Evolutionary conservation across 2,329 filamentous ascomycete genomes (phyloP).

Genomic region (Colletotrichum euphorbiae): DNA sequence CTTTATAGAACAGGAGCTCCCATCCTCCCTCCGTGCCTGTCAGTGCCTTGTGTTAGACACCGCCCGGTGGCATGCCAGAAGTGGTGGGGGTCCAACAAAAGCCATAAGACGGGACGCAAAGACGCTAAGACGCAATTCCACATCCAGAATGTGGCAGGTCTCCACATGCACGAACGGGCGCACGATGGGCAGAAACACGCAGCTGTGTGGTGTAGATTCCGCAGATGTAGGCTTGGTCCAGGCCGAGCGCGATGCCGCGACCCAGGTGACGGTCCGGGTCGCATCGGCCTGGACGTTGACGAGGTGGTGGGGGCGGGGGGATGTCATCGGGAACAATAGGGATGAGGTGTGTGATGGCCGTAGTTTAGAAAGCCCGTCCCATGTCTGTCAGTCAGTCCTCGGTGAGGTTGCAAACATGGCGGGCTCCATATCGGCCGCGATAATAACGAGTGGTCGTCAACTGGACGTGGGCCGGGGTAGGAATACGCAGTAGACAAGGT

Average conservation of each 20-base stretch:
- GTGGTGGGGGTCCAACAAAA: conserved; percentile 39
- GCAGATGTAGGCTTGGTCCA: conserved; percentile 10
- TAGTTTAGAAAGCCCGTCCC: conserved; percentile 29
- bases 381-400: conserved; percentile 34
- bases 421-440: conserved; percentile 14
- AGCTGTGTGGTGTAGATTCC: conserved; percentile 10
- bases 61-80: conserved; percentile 20
- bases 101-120: conserved; percentile 25
- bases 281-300: conserved; percentile 24
- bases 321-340: conserved; percentile 39
- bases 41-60: conserved; percentile 32
- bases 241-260: conserved; percentile 33
- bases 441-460: not conserved
- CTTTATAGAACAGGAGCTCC: conserved; percentile 33
- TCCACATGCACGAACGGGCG: conserved; percentile 32
- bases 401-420: conserved; percentile 8
- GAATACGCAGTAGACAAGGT: not conserved
- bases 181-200: conserved; percentile 19
- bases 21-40: conserved; percentile 25
- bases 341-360: conserved; percentile 21
- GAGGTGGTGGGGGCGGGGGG: conserved; percentile 33
- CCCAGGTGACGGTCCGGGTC: conserved; percentile 35
- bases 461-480: not conserved
- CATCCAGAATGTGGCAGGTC: conserved; percentile 25
- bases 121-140: conserved; percentile 32